These are phyloP conservation scores for Triticum urartu DNA, from an alignment of 176 grass and related monocot genomes.

Conservation along the genomic window DNA sequence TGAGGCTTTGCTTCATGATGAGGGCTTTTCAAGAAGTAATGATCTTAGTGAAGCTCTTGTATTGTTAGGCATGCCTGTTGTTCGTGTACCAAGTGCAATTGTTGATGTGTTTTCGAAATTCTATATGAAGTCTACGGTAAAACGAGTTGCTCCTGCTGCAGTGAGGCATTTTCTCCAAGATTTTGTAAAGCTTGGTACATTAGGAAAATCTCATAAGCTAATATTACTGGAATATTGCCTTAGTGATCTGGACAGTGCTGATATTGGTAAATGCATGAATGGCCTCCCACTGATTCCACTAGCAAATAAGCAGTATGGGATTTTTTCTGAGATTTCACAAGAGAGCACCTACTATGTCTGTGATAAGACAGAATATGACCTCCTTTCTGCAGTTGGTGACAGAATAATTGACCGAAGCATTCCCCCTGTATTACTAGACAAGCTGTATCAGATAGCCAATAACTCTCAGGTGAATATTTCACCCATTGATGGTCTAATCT, in stretches of 20 bases:
- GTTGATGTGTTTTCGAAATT: constrained; percentile 74
- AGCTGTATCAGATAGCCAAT: constrained; percentile 66
- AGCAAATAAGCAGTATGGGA: constrained; percentile 77
- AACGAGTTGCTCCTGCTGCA: constrained; percentile 58
- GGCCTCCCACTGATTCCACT: constrained; percentile 81
- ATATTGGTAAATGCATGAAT: constrained; percentile 67
- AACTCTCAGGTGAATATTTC: constrained; percentile 57
- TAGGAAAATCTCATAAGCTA: constrained; percentile 67
- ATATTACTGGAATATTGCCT: constrained; percentile 88
- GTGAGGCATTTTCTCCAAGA: constrained; percentile 67
- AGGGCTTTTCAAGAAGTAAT: constrained; percentile 59
- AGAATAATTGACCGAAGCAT: constrained; percentile 79
- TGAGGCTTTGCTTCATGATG: constrained; percentile 78
- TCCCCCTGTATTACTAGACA: constrained; percentile 51
- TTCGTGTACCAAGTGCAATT: constrained; percentile 49
- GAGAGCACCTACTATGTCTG: constrained; percentile 65
- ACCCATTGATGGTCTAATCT: constrained; percentile 61
- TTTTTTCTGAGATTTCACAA: constrained; percentile 54
- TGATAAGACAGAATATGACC: constrained; percentile 72
- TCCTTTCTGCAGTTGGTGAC: constrained; percentile 64
- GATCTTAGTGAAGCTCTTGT: constrained; percentile 80
- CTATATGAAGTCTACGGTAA: constrained; percentile 45
- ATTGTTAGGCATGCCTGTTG: constrained; percentile 61
- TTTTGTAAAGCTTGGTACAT: constrained; percentile 40
- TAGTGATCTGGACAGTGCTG: constrained; percentile 54